These are phyloP conservation scores for Suillus weaverae DNA, from an alignment of 768 basidiomycete genomes.

Conservation along the genomic window DNA sequence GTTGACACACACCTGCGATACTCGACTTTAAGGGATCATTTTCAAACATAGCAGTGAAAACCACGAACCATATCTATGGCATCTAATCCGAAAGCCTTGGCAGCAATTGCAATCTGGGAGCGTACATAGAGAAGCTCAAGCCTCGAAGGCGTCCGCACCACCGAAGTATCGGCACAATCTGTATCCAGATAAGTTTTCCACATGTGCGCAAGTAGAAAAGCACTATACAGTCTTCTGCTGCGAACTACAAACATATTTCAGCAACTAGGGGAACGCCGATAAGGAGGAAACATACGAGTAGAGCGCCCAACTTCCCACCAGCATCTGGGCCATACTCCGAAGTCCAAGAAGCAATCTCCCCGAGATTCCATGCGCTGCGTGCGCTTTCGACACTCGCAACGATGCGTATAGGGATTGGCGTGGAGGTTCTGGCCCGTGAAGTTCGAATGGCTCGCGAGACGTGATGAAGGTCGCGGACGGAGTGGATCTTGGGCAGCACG, in stretches of 20 bases:
- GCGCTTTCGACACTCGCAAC: constrained; percentile 90
- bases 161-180: constrained; percentile 90
- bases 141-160: constrained; percentile 73
- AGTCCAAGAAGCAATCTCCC: constrained; percentile 71
- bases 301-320: constrained; percentile 59
- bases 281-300: constrained; percentile 53
- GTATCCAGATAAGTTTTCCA: constrained; percentile 8
- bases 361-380: constrained; percentile 61
- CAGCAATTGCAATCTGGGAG: constrained; percentile 76
- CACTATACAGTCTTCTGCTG: constrained; percentile 85
- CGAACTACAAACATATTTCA: constrained; percentile 61
- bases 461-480: constrained; percentile 59
- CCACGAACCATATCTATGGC: constrained; percentile 85
- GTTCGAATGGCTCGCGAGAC: constrained; percentile 46
- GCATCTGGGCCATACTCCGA: constrained; percentile 41
- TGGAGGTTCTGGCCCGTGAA: constrained; percentile 25
- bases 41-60: neutral
- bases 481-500: constrained; percentile 86
- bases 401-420: constrained; percentile 46
- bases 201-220: neutral
- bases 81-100: constrained; percentile 79
- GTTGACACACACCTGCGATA: constrained; percentile 76
- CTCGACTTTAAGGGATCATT: constrained; percentile 3
- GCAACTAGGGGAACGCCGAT: neutral
- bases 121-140: constrained; percentile 82